Evolutionary conservation across 2,329 filamentous ascomycete genomes (phyloP).

Genomic region (Acarospora socialis): DNA sequence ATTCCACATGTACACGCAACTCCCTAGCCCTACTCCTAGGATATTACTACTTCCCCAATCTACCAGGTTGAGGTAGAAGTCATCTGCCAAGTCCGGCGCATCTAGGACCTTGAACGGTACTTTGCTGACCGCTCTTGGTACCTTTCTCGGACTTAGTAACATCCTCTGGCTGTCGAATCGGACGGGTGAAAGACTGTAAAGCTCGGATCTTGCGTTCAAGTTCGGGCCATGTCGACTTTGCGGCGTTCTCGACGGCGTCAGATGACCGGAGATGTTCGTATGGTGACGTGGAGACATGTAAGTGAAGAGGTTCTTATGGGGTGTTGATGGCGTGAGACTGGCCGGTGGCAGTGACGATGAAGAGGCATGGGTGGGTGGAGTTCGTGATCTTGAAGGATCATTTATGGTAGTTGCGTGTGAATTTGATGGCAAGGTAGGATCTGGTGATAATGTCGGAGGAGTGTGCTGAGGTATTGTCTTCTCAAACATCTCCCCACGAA

Average conservation of each 20-base stretch:
- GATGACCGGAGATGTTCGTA: constrained; percentile 59
- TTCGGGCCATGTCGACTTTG: constrained; percentile 79
- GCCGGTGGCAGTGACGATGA: constrained; percentile 52
- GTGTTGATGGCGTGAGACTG: constrained; percentile 76
- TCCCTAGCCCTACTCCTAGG: constrained; percentile 79
- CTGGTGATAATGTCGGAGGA: constrained; percentile 37
- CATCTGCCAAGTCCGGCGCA: constrained; percentile 87
- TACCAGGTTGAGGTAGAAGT: constrained; percentile 94
- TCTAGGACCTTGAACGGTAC: constrained; percentile 97
- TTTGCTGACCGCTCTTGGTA: constrained; percentile 81
- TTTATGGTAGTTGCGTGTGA: constrained; percentile 40
- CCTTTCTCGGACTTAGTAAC: constrained; percentile 76
- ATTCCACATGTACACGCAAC: constrained; percentile 98
- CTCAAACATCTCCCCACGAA: constrained; percentile 88
- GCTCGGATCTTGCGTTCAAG: constrained; percentile 75
- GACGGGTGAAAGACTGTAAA: constrained; percentile 91
- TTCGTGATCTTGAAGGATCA: constrained; percentile 61
- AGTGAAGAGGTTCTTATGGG: constrained; percentile 92
- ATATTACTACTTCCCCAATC: constrained; percentile 97
- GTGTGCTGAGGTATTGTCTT: constrained; percentile 71
- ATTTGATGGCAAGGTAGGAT: constrained; percentile 19
- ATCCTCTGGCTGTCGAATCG: constrained; percentile 87
- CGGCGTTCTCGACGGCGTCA: constrained; percentile 77
- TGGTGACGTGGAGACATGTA: constrained; percentile 67
- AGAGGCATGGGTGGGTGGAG: constrained; percentile 56